phyloP scores from a whole-genome alignment of 2,329 filamentous ascomycete genomes.

The Phoma sp. region DNA sequence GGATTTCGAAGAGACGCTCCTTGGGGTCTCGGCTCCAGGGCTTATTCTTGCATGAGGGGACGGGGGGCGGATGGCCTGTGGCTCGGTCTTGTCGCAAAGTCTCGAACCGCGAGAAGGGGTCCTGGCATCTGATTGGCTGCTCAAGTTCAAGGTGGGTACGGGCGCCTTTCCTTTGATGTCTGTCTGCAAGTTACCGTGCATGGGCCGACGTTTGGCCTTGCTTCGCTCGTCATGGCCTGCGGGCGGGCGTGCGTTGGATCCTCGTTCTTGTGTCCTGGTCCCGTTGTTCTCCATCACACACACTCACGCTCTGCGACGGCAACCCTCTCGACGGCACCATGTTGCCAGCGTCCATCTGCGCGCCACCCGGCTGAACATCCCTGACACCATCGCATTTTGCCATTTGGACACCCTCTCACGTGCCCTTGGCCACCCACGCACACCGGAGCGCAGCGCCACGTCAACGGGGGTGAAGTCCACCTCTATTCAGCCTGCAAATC shows the following conservation, averaged over 20 bases:
- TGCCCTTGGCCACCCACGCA: conserved; percentile 24
- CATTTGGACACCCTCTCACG: conserved; percentile 27
- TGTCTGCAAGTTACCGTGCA: too few relatives aligned
- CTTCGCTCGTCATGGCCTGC: conserved; percentile 27
- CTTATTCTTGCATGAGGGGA: conserved; percentile 6
- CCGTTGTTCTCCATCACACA: conserved; percentile 37
- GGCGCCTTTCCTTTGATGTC: conserved; percentile 1
- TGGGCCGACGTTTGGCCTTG: too few relatives aligned
- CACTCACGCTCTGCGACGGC: conserved; percentile 29
- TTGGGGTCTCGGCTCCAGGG: background rate
- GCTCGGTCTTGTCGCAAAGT: background rate
- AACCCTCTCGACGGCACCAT: conserved; percentile 32
- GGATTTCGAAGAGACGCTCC: background rate
- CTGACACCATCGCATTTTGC: conserved; percentile 1
- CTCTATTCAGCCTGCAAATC: conserved; percentile 6
- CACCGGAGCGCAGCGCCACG: conserved; percentile 43
- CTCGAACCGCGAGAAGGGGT: background rate
- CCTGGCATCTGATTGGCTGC: background rate
- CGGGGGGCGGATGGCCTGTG: background rate
- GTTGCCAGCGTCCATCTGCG: conserved; percentile 29
- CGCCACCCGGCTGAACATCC: conserved; percentile 29
- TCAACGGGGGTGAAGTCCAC: conserved; percentile 34
- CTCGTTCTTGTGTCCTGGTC: conserved; percentile 38
- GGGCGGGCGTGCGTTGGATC: conserved; percentile 23
- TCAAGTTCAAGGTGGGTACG: background rate